A percentile compares a stretch with the other conserved stretches of the same genome.
Conservation (phyloP, 2,329 filamentous ascomycete genomes). For the Macrophomina phaseolina region DNA sequence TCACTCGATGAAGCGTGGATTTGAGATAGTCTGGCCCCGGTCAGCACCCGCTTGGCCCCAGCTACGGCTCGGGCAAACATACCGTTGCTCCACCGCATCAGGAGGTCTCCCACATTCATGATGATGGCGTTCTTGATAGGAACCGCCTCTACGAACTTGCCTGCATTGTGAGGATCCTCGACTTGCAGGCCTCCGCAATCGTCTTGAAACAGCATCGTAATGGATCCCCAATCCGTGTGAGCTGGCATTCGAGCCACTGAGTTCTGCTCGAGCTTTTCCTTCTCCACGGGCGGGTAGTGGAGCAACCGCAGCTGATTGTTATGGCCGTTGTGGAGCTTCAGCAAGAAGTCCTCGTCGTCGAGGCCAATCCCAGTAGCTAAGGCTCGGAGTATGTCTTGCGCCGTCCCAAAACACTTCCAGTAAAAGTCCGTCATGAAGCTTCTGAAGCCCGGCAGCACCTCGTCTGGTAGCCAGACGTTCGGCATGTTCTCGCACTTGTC, state of each 20-base stretch:
- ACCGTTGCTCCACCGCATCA: slow-evolving; percentile 28
- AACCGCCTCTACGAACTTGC: slow-evolving; percentile 16
- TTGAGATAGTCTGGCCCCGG: slow-evolving; percentile 11
- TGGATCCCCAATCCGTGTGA: slow-evolving; percentile 59
- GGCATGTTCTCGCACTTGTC: slow-evolving; percentile 47
- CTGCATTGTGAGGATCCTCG: slow-evolving; percentile 21
- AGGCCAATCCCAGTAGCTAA: slow-evolving; percentile 57
- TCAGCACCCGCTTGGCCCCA: not conserved
- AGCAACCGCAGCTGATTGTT: slow-evolving; percentile 67
- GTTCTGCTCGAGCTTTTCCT: slow-evolving; percentile 50
- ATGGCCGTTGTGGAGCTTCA: slow-evolving; percentile 58
- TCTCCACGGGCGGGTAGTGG: slow-evolving; percentile 61
- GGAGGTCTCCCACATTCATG: slow-evolving; percentile 25
- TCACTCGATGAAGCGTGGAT: slow-evolving; percentile 25
- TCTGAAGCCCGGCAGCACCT: slow-evolving; percentile 52
- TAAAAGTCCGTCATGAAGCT: slow-evolving; percentile 58
- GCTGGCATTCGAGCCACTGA: slow-evolving; percentile 56
- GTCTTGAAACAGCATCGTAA: slow-evolving; percentile 57
- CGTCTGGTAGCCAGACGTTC: slow-evolving; percentile 57
- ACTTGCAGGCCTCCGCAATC: slow-evolving; percentile 61
- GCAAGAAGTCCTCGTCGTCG: slow-evolving; percentile 52
- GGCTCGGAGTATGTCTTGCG: slow-evolving; percentile 52
- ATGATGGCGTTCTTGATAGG: slow-evolving; percentile 23
- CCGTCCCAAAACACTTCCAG: slow-evolving; percentile 52
- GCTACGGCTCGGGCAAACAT: not conserved